These are phyloP conservation scores for Sicyos edulis DNA, from an alignment of 306 rosid genomes.

Conservation along the genomic window DNA sequence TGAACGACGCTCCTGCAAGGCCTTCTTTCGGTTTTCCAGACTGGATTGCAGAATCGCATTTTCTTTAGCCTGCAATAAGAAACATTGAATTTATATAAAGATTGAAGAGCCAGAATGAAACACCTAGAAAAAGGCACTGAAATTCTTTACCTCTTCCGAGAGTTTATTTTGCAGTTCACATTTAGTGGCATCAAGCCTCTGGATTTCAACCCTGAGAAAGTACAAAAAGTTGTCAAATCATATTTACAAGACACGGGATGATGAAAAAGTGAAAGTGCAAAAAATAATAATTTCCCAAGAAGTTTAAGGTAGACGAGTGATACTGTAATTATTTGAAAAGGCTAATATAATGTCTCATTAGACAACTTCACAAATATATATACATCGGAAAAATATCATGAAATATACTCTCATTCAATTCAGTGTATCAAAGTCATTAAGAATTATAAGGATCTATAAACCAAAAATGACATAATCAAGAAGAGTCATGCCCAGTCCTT, in stretches of 20 bases:
- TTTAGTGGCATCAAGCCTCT: slow-evolving; percentile 55
- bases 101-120: slow-evolving; percentile 24
- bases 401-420: neutral
- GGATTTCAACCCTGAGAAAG: slow-evolving; percentile 54
- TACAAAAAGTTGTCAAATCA: slow-evolving; percentile 27
- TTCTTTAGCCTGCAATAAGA: slow-evolving; percentile 44
- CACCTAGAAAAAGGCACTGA: slow-evolving; percentile 16
- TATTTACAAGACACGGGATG: neutral
- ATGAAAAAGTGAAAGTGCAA: neutral
- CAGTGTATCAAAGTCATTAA: neutral
- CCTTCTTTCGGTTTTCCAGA: slow-evolving; percentile 47
- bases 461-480: slow-evolving; percentile 7
- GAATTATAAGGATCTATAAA: neutral
- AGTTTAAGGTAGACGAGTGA: neutral
- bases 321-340: neutral
- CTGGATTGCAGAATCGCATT: slow-evolving; percentile 48
- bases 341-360: neutral
- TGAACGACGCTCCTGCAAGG: slow-evolving; percentile 55
- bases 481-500: slow-evolving; percentile 8
- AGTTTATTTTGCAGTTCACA: slow-evolving; percentile 53
- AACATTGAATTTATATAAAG: neutral
- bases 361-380: neutral
- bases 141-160: slow-evolving; percentile 48
- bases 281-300: neutral
- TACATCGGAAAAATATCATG: neutral